Percentiles rank a stretch among this genome's conserved stretches.
Conservation (phyloP, 2,329 filamentous ascomycete genomes). For the Exserohilum turcica region DNA sequence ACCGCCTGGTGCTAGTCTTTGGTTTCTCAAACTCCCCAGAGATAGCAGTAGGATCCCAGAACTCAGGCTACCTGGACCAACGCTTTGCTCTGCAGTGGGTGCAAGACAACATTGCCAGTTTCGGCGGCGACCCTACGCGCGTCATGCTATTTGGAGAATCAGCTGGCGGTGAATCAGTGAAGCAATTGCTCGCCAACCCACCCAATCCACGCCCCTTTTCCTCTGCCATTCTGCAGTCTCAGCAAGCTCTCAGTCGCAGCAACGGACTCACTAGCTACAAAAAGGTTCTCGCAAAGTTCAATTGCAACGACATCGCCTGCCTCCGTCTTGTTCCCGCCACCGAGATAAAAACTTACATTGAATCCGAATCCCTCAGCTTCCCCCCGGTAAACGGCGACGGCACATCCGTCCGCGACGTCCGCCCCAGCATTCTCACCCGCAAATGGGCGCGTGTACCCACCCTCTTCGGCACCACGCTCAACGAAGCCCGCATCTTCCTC, state of each 20-base stretch:
- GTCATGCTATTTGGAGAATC: constrained; percentile 53
- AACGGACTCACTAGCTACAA: constrained; percentile 14
- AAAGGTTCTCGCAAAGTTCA: constrained; percentile 13
- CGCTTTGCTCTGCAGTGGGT: constrained; percentile 60
- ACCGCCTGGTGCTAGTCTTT: constrained; percentile 14
- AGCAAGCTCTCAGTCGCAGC: constrained; percentile 13
- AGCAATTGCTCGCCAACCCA: constrained; percentile 24
- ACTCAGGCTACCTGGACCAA: constrained; percentile 61
- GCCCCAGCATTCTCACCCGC: constrained; percentile 7
- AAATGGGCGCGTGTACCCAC: constrained; percentile 18
- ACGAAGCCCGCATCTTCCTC: constrained; percentile 17
- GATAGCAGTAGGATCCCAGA: constrained; percentile 35
- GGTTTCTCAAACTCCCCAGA: constrained; percentile 25
- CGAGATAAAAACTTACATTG: constrained; percentile 16
- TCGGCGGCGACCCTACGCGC: constrained; percentile 43
- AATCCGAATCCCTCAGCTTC: constrained; percentile 12
- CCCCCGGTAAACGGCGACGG: constrained; percentile 17
- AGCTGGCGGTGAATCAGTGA: constrained; percentile 25
- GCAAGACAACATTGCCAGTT: constrained; percentile 53
- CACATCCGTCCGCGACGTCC: constrained; percentile 14
- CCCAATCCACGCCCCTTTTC: constrained; percentile 24
- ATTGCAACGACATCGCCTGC: constrained; percentile 12
- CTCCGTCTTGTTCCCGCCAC: constrained; percentile 4
- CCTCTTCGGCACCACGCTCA: constrained; percentile 14
- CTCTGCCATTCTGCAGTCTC: constrained; percentile 32